Evolutionary conservation across 441 rosid genomes (phyloP), one percentile per base, ranked within the genome.

Genomic region (Pelargonium citronellum): DNA sequence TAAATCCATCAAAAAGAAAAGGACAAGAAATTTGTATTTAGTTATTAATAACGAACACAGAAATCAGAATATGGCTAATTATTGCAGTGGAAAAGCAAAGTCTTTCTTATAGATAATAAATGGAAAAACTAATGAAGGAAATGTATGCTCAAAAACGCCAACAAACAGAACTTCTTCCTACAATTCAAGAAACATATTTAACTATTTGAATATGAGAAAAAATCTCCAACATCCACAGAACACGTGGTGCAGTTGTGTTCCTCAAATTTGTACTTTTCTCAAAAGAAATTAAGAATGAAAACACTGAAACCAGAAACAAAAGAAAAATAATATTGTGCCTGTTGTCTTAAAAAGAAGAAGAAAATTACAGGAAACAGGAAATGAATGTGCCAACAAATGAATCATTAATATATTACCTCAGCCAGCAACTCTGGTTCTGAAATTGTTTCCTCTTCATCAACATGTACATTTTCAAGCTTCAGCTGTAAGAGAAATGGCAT

Each of bases 361-460:
- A 15, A 15, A 53, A 53, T 15, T 5, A 15, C 1, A 53, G 5
- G 17, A 16, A 53, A 53, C 17, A 13, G 60, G 19, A 53, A 15
- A 15, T 53, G 60, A 53, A 53, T 15, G 19, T 53, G 60, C 17
- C 1, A 53, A 15, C 20, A 53, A 15, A 53, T 5, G 15, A 16
- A 53, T 13, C 5, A 53, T 24, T 24, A 8, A 15, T 60, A 39
- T 64, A 41, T 72, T 77, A 89, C 97, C 92, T 91, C 99, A 72
- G 83, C 75, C 64, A 94, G 80, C 80, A 91, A 81, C 39, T 79
- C 85, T 19, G 96, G 89, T 60, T 94, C 96, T 19, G 87, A 79
- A 74, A 94, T 79, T 22, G 96, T 94, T 73, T 91, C 96, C 77
- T 94, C 97, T 81, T 94, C 96, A 73, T 91, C 79, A 58, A 91